phyloP scores from a whole-genome alignment of 2,329 filamentous ascomycete species.

The Colletotrichum lupini region DNA sequence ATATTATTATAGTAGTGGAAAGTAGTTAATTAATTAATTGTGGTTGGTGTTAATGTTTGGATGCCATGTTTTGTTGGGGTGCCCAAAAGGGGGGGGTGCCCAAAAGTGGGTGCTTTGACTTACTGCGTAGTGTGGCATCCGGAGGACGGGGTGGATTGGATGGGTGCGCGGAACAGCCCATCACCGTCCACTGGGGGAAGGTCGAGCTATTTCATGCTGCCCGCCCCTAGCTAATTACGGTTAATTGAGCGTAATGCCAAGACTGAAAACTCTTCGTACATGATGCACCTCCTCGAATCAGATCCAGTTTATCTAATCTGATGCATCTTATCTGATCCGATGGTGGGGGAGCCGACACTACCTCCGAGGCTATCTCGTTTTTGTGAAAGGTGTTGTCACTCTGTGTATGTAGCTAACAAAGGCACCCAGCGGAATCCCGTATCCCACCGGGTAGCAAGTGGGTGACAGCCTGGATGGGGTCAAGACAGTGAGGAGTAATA shows the following conservation, averaged over 20 bases:
- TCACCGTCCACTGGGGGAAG: not conserved
- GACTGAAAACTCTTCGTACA: constrained; percentile 11
- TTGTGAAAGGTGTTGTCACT: not conserved
- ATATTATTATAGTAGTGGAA: too few relatives aligned
- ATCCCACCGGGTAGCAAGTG: not conserved
- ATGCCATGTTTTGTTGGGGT: too few relatives aligned
- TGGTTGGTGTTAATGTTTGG: too few relatives aligned
- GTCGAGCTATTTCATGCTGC: not conserved
- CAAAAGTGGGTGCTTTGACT: too few relatives aligned
- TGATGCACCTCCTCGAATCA: constrained; percentile 19
- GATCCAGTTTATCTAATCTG: constrained; percentile 28
- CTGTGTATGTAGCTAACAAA: not conserved
- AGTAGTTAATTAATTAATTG: too few relatives aligned
- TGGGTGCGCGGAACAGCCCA: not conserved
- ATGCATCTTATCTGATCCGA: constrained; percentile 29
- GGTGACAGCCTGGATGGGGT: not conserved
- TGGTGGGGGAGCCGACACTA: not conserved
- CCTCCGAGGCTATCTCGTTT: constrained; percentile 14
- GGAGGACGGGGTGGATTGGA: not conserved
- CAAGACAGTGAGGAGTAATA: not conserved
- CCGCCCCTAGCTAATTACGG: constrained; percentile 3
- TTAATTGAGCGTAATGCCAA: constrained; percentile 17
- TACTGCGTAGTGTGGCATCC: not conserved
- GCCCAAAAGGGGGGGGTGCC: too few relatives aligned
- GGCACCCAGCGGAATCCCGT: not conserved